Conservation (phyloP, 148 eudicot species). For the Drosera capensis region DNA sequence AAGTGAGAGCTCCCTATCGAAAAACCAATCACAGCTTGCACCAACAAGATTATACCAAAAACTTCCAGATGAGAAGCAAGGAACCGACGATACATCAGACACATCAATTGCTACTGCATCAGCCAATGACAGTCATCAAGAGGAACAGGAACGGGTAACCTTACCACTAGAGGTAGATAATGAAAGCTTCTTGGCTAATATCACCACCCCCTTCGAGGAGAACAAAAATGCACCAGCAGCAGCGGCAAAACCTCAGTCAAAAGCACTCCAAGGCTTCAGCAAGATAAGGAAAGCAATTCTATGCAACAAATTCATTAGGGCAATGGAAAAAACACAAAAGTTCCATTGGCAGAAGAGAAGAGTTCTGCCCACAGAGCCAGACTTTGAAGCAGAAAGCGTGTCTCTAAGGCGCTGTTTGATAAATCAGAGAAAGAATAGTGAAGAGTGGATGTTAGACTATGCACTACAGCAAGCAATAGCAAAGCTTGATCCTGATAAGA, state of each 20-base stretch:
- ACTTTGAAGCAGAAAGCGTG: conserved; percentile 45
- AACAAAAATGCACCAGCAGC: conserved; percentile 7
- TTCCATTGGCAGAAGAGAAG: conserved; percentile 24
- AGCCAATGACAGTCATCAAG: not conserved
- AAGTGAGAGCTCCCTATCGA: too few species aligned
- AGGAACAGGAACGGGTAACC: not conserved
- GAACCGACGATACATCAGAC: too few species aligned
- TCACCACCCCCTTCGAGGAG: conserved; percentile 4
- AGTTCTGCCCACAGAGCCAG: conserved; percentile 19
- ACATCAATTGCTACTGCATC: too few species aligned
- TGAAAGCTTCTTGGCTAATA: conserved; percentile 1
- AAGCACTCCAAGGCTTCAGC: conserved; percentile 17
- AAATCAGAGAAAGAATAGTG: conserved; percentile 38
- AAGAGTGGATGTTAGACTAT: conserved; percentile 92
- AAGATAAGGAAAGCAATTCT: conserved; percentile 20
- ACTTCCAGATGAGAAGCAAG: too few species aligned
- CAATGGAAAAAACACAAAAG: conserved; percentile 27
- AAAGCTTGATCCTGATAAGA: conserved; percentile 36
- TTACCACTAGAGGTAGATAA: not conserved
- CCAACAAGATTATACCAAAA: too few species aligned
- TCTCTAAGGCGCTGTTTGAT: conserved; percentile 36
- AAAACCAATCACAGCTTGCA: too few species aligned
- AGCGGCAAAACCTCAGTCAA: conserved; percentile 8
- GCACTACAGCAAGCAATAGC: conserved; percentile 65
- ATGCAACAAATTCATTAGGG: conserved; percentile 35